These are phyloP conservation scores for Glarea lozoyensis DNA, from an alignment of 495 filamentous ascomycete species.

Conservation along the genomic window DNA sequence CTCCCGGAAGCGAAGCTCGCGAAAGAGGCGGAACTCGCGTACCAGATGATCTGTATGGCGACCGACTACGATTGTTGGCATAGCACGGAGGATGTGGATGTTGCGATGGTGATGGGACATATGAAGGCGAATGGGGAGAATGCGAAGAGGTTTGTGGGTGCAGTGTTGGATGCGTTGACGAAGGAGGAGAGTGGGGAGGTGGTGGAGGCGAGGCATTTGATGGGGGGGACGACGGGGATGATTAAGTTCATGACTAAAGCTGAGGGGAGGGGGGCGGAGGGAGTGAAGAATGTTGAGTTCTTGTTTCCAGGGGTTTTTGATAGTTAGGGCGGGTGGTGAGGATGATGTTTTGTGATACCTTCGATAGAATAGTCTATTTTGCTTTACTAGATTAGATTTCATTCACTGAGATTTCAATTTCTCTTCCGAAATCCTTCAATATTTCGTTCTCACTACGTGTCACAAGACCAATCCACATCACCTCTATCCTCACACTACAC, in stretches of 20 bases:
- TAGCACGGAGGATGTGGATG: slow-evolving; percentile 65
- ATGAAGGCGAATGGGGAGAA: slow-evolving; percentile 90
- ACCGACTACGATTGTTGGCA: slow-evolving; percentile 99
- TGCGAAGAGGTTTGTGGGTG: slow-evolving; percentile 73
- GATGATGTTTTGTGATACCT: too few species aligned
- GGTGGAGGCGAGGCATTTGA: slow-evolving; percentile 69
- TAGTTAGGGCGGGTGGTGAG: too few species aligned
- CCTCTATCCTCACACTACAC: too few species aligned
- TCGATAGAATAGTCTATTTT: too few species aligned
- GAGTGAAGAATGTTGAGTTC: slow-evolving; percentile 61
- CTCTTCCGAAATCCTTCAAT: too few species aligned
- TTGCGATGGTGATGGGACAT: slow-evolving; percentile 94
- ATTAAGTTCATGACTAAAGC: slow-evolving; percentile 68
- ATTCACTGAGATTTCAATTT: too few species aligned
- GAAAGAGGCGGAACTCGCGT: slow-evolving; percentile 89
- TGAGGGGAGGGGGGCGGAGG: slow-evolving; percentile 51
- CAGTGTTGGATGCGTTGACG: slow-evolving; percentile 77
- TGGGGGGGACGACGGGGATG: slow-evolving; percentile 50
- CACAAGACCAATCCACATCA: too few species aligned
- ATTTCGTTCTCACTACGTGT: too few species aligned
- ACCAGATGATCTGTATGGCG: slow-evolving; percentile 98
- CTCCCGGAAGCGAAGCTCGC: slow-evolving; percentile 97
- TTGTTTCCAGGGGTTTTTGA: slow-evolving; percentile 71
- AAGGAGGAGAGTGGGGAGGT: slow-evolving; percentile 66
- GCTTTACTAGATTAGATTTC: too few species aligned